These are phyloP conservation scores for Colletotrichum tabaci DNA, from an alignment of 2,329 filamentous ascomycete species.

Conservation along the genomic window DNA sequence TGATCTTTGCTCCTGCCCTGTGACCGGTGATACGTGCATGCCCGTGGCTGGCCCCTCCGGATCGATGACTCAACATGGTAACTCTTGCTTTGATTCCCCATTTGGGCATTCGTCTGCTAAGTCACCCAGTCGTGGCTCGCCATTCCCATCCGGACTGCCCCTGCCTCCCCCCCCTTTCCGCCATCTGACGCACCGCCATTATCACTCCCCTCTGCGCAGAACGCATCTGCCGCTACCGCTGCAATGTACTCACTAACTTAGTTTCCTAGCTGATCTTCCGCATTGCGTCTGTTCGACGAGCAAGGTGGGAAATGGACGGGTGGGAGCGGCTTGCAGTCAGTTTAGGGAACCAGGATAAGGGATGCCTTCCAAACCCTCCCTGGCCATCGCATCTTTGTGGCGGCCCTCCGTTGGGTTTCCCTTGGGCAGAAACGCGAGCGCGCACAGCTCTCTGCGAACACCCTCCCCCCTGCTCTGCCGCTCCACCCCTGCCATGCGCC, in stretches of 20 bases:
- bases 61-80: no score
- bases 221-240: neutral
- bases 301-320: no score
- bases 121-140: neutral
- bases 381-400: neutral
- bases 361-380: neutral
- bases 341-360: neutral
- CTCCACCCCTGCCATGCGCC: neutral
- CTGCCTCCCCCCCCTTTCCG: neutral
- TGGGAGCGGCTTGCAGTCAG: constrained; percentile 5
- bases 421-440: constrained; percentile 22
- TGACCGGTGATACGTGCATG: neutral
- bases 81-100: no score
- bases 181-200: neutral
- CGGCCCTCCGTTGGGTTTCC: constrained; percentile 1
- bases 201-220: neutral
- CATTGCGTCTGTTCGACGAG: neutral
- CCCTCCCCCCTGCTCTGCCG: neutral
- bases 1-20: neutral
- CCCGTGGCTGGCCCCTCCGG: no score
- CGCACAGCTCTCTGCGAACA: neutral
- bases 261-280: neutral
- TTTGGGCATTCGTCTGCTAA: no score
- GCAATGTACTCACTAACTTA: neutral
- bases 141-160: neutral